Evolutionary conservation across 2,329 filamentous ascomycete species (phyloP).

Genomic region (Aspergillus versicolor): DNA sequence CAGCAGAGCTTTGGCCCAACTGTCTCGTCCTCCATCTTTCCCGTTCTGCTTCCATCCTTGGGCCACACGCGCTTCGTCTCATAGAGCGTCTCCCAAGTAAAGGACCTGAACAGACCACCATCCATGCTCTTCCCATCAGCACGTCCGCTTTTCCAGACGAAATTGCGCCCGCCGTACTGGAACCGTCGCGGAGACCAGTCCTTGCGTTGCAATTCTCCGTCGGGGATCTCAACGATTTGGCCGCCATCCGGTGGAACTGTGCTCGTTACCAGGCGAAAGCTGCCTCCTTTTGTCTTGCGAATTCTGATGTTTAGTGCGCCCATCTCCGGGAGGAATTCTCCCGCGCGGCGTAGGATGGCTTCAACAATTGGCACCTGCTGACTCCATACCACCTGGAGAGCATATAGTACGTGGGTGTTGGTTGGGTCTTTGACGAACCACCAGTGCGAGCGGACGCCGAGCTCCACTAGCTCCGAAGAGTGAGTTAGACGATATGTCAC

Average conservation of each 20-base stretch:
- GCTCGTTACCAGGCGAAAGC: slow-evolving; percentile 13
- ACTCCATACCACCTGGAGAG: slow-evolving; percentile 18
- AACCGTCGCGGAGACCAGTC: slow-evolving; percentile 20
- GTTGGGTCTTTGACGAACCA: slow-evolving; percentile 20
- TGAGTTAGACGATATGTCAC: slow-evolving; percentile 18
- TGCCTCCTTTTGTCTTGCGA: slow-evolving; percentile 15
- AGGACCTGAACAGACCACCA: slow-evolving; percentile 11
- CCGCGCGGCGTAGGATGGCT: slow-evolving; percentile 17
- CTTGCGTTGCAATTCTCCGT: slow-evolving; percentile 12
- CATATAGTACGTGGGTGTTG: slow-evolving; percentile 18
- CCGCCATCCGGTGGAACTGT: slow-evolving; percentile 15
- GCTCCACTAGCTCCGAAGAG: slow-evolving; percentile 15
- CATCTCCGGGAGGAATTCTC: slow-evolving; percentile 18
- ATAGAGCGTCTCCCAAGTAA: slow-evolving; percentile 18
- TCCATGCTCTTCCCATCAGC: slow-evolving; percentile 7
- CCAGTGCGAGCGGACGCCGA: slow-evolving; percentile 18
- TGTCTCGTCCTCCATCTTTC: slow-evolving; percentile 19
- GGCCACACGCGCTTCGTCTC: slow-evolving; percentile 20
- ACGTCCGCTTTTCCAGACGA: slow-evolving; percentile 16
- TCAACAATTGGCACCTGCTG: slow-evolving; percentile 16
- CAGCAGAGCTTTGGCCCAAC: slow-evolving; percentile 16
- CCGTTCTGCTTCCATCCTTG: slow-evolving; percentile 14
- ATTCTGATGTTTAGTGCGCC: slow-evolving; percentile 15
- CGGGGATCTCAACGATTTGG: slow-evolving; percentile 13
- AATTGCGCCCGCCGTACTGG: slow-evolving; percentile 18